Conservation (phyloP, 2,329 filamentous ascomycete genomes). For the Monosporascus ibericus region DNA sequence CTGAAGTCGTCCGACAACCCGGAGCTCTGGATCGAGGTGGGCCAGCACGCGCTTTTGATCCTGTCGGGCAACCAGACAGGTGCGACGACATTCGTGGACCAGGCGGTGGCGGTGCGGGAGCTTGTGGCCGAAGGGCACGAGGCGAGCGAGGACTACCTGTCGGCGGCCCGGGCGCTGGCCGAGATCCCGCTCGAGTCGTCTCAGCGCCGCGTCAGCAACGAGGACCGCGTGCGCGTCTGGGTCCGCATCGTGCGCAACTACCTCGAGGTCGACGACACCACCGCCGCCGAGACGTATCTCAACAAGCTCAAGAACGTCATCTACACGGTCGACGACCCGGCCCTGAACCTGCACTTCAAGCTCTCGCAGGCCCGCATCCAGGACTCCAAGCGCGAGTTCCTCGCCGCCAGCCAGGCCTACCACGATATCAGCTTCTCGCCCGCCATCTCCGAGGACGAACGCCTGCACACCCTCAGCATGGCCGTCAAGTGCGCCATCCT, state of each 20-base stretch:
- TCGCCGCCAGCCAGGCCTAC: slow-evolving; percentile 83
- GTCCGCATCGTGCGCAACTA: slow-evolving; percentile 92
- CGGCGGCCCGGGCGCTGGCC: slow-evolving; percentile 71
- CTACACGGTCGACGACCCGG: slow-evolving; percentile 66
- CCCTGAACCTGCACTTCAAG: slow-evolving; percentile 77
- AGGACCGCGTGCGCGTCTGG: slow-evolving; percentile 81
- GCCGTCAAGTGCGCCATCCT: slow-evolving; percentile 90
- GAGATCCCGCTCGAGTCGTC: slow-evolving; percentile 85
- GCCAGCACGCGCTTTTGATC: slow-evolving; percentile 62
- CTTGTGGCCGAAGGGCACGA: slow-evolving; percentile 81
- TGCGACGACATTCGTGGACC: slow-evolving; percentile 73
- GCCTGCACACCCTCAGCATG: slow-evolving; percentile 75
- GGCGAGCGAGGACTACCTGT: slow-evolving; percentile 69
- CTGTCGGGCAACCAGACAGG: slow-evolving; percentile 52
- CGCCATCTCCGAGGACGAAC: slow-evolving; percentile 78
- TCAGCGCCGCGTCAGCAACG: slow-evolving; percentile 74
- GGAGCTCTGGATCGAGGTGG: slow-evolving; percentile 69
- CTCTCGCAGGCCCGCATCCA: slow-evolving; percentile 89
- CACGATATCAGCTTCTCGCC: slow-evolving; percentile 76
- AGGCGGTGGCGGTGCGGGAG: slow-evolving; percentile 72
- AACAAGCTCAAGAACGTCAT: slow-evolving; percentile 95
- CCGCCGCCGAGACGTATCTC: slow-evolving; percentile 75
- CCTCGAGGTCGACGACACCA: slow-evolving; percentile 88
- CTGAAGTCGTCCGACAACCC: slow-evolving; percentile 56
- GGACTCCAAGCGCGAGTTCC: slow-evolving; percentile 83